Conservation (phyloP, 2,329 filamentous ascomycete species). For the Macroventuria anomochaeta region DNA sequence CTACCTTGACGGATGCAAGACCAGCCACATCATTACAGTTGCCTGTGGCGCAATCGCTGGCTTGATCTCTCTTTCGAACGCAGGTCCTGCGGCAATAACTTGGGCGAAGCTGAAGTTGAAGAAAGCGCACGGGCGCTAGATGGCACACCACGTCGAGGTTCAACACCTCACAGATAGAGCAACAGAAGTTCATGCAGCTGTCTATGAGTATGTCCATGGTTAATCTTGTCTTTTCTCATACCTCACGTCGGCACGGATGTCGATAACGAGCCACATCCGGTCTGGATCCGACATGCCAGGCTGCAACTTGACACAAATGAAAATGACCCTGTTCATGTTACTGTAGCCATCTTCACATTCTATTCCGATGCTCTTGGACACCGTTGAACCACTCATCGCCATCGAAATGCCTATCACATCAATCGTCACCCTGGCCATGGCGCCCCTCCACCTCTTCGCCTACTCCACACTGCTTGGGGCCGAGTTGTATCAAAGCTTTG, state of each 20-base stretch:
- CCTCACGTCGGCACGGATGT: neutral
- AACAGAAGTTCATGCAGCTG: neutral
- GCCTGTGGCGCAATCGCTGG: constrained; percentile 30
- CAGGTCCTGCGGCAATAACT: constrained; percentile 24
- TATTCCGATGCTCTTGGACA: neutral
- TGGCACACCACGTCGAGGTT: neutral
- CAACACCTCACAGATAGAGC: neutral
- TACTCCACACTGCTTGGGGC: constrained; percentile 52
- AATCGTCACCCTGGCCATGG: constrained; percentile 14
- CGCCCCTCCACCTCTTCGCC: constrained; percentile 47
- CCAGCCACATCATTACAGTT: constrained; percentile 29
- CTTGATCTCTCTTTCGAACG: constrained; percentile 27
- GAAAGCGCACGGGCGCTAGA: constrained; percentile 23
- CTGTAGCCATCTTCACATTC: neutral
- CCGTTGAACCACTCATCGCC: neutral
- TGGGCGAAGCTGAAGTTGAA: constrained; percentile 23
- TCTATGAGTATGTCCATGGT: neutral
- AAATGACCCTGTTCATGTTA: neutral
- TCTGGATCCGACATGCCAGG: neutral
- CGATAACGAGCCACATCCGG: neutral
- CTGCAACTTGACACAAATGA: neutral
- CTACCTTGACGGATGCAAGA: constrained; percentile 39
- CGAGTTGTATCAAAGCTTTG: constrained; percentile 51
- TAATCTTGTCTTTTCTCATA: neutral
- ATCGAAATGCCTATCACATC: constrained; percentile 10